These are phyloP conservation scores for Blastocystis sp. DNA, from an alignment of 352 stramenopile genomes.

Conservation along the genomic window DNA sequence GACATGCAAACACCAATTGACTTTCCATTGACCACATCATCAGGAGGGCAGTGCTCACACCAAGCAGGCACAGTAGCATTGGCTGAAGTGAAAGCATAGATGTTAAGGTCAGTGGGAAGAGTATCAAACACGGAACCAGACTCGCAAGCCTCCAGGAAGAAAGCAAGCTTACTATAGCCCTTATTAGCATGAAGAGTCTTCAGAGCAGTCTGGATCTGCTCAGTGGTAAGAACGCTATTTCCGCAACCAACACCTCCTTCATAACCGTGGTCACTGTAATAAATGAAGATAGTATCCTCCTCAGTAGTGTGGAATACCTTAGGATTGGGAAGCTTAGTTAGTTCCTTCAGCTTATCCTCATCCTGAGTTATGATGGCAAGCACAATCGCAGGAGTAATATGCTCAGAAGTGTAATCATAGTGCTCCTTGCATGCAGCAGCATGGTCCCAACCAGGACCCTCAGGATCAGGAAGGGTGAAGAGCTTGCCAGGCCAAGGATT, in stretches of 20 bases:
- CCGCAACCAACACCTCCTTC: constrained; percentile 8
- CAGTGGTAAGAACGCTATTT: background rate
- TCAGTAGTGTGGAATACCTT: constrained; percentile 3
- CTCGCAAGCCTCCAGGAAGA: constrained; percentile 54
- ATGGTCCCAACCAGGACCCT: background rate
- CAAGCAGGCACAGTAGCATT: constrained; percentile 16
- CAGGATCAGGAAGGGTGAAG: constrained; percentile 31
- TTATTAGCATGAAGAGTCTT: background rate
- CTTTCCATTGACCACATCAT: constrained; percentile 9
- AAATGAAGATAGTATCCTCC: constrained; percentile 56
- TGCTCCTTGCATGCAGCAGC: background rate
- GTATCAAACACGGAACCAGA: constrained; percentile 52
- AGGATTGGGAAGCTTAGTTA: constrained; percentile 37
- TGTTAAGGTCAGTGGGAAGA: constrained; percentile 14
- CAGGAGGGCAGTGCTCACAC: constrained; percentile 49
- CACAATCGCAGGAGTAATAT: constrained; percentile 28
- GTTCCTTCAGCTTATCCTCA: background rate
- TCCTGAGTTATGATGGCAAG: constrained; percentile 17
- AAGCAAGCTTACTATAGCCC: constrained; percentile 18
- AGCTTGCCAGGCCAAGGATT: constrained; percentile 53
- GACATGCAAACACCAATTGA: constrained; percentile 14
- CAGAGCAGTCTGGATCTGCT: background rate
- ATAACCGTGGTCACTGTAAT: constrained; percentile 60
- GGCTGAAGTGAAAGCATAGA: constrained; percentile 42
- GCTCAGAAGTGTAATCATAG: constrained; percentile 24